These are phyloP conservation scores for Botrytis byssoidea DNA, from an alignment of 2,329 filamentous ascomycete species.

Conservation along the genomic window DNA sequence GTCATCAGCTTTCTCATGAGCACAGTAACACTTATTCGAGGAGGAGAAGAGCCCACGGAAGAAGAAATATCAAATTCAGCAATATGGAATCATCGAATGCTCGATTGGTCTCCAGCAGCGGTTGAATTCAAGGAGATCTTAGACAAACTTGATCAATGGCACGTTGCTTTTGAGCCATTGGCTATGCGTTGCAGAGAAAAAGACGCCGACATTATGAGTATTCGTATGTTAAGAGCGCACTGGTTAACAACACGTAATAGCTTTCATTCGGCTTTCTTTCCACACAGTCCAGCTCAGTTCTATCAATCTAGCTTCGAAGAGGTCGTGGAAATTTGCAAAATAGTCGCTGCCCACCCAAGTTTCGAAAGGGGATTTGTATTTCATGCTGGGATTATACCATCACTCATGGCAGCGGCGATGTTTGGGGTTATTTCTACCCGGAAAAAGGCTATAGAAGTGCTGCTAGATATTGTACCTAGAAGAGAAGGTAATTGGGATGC, in stretches of 20 bases:
- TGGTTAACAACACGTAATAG: constrained; percentile 5
- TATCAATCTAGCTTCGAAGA: not conserved
- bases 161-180: constrained; percentile 12
- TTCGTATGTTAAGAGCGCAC: not conserved
- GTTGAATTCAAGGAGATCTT: not conserved
- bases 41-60: not conserved
- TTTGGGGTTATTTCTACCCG: not conserved
- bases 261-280: constrained; percentile 10
- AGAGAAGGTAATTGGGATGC: constrained; percentile 20
- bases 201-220: constrained; percentile 1
- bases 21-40: not conserved
- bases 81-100: constrained; percentile 11
- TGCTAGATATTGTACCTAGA: constrained; percentile 14
- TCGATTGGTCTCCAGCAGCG: not conserved
- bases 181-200: not conserved
- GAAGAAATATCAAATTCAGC: not conserved
- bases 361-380: constrained; percentile 18
- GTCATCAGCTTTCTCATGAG: constrained; percentile 6
- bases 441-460: constrained; percentile 6
- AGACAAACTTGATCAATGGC: constrained; percentile 13
- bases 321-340: constrained; percentile 4
- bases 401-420: not conserved
- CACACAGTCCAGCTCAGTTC: not conserved
- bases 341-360: not conserved
- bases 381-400: constrained; percentile 7